Conservation (phyloP, 768 basidiomycete genomes). For the Tulasnella sp. region DNA sequence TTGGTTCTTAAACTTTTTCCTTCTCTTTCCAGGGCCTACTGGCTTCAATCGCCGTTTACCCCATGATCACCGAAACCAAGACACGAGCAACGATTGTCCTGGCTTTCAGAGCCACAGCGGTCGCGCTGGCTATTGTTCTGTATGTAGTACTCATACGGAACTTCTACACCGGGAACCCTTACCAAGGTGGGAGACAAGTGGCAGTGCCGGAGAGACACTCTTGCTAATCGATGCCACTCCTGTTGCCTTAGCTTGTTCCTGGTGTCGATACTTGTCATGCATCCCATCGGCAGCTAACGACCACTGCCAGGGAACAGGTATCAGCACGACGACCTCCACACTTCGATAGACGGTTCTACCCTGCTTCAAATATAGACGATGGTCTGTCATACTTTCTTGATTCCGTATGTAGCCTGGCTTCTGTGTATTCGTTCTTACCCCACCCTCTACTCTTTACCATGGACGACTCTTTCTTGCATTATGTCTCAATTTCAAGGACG, state of each 20-base stretch:
- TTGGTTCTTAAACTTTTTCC: background rate
- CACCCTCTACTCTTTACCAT: background rate
- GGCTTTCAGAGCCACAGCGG: constrained; percentile 60
- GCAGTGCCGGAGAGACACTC: background rate
- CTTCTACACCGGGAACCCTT: constrained; percentile 84
- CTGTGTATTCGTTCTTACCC: background rate
- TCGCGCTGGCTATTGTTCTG: constrained; percentile 67
- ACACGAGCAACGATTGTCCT: constrained; percentile 67
- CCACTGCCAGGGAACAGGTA: constrained; percentile 32
- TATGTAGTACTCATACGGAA: constrained; percentile 78
- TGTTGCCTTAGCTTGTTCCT: constrained; percentile 55
- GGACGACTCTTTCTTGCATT: background rate
- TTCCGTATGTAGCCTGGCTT: background rate
- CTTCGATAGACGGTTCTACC: background rate
- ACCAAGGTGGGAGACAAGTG: constrained; percentile 54
- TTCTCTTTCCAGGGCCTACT: constrained; percentile 42
- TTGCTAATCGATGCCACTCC: constrained; percentile 1
- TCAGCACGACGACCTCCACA: background rate
- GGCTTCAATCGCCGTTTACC: constrained; percentile 75
- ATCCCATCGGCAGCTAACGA: constrained; percentile 55
- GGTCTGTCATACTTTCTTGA: background rate
- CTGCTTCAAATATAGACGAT: background rate
- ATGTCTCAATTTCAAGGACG: background rate
- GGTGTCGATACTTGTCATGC: constrained; percentile 86
- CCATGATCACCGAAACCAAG: constrained; percentile 74